A percentile compares a stretch with the other conserved stretches of the same genome.
These are phyloP conservation scores for Adenanthera pavonina DNA, from an alignment of 306 rosid genomes.

Conservation along the genomic window DNA sequence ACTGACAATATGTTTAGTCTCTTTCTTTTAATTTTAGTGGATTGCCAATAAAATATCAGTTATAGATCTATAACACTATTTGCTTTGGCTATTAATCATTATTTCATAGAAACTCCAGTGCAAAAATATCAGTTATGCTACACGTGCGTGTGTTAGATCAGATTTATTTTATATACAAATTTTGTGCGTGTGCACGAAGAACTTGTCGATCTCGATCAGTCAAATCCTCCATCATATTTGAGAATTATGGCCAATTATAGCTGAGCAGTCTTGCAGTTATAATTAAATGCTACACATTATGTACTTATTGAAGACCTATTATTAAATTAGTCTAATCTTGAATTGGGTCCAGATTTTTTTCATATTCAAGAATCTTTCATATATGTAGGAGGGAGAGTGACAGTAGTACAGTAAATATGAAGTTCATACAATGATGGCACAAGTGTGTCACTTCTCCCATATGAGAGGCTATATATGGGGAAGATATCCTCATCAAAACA, in stretches of 20 bases:
- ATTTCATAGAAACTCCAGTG: conserved; percentile 3
- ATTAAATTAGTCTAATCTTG: neutral
- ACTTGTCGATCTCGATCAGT: neutral
- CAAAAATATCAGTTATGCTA: neutral
- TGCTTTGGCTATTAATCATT: conserved; percentile 13
- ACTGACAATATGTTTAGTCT: conserved; percentile 14
- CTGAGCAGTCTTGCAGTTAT: neutral
- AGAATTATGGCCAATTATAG: neutral
- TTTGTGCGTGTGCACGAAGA: neutral
- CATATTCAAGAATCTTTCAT: neutral
- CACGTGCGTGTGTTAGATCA: neutral
- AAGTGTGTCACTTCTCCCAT: too few species aligned
- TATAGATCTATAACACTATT: neutral
- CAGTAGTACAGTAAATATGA: neutral
- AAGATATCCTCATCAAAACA: neutral
- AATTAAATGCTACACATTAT: neutral
- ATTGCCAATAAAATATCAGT: neutral
- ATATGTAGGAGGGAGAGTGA: neutral
- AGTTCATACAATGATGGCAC: neutral
- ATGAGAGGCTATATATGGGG: neutral
- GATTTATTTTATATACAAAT: neutral
- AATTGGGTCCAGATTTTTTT: neutral
- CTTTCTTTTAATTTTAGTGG: conserved; percentile 26
- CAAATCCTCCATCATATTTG: neutral
- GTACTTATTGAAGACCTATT: neutral